Conservation (phyloP, 2,329 filamentous ascomycete genomes). For the Penicillium sp. region DNA sequence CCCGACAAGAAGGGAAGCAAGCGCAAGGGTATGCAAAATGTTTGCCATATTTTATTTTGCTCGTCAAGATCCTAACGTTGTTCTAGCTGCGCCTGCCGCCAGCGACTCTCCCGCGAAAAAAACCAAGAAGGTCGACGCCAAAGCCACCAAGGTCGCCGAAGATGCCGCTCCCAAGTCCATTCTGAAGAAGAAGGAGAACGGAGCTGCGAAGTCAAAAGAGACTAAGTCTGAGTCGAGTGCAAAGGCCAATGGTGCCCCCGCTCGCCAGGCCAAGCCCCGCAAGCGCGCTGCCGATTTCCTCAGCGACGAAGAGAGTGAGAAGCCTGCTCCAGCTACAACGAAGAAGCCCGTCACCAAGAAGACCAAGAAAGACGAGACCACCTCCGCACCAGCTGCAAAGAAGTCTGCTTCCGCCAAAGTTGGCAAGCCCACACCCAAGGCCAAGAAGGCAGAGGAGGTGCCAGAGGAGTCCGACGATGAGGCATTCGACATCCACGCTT, state of each 20-base stretch:
- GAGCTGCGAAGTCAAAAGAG: slow-evolving; percentile 21
- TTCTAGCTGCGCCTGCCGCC: slow-evolving; percentile 39
- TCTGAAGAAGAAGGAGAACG: slow-evolving; percentile 35
- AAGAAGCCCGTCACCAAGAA: slow-evolving; percentile 53
- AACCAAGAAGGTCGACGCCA: slow-evolving; percentile 55
- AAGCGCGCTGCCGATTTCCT: slow-evolving; percentile 53
- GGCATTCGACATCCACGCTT: slow-evolving; percentile 24
- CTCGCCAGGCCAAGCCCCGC: slow-evolving; percentile 44
- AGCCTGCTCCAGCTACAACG: slow-evolving; percentile 26
- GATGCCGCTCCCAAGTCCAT: slow-evolving; percentile 33
- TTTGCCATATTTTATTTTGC: slow-evolving; percentile 4
- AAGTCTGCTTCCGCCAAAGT: slow-evolving; percentile 24
- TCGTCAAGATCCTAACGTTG: slow-evolving; percentile 6
- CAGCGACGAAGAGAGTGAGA: slow-evolving; percentile 43
- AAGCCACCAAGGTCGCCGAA: slow-evolving; percentile 31
- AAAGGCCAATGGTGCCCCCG: slow-evolving; percentile 37
- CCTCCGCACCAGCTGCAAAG: slow-evolving; percentile 32
- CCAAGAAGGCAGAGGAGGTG: slow-evolving; percentile 47
- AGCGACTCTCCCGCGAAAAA: slow-evolving; percentile 59
- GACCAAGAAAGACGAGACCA: slow-evolving; percentile 35
- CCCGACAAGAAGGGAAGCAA: slow-evolving; percentile 57
- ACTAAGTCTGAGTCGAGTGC: slow-evolving; percentile 27
- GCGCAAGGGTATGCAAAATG: slow-evolving; percentile 36
- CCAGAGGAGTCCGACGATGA: slow-evolving; percentile 40
- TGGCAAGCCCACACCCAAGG: slow-evolving; percentile 33